Evolutionary conservation across 768 basidiomycete genomes (phyloP), one percentile per base, ranked within the genome.

Genomic region (Candolleomyces eurysporus): DNA sequence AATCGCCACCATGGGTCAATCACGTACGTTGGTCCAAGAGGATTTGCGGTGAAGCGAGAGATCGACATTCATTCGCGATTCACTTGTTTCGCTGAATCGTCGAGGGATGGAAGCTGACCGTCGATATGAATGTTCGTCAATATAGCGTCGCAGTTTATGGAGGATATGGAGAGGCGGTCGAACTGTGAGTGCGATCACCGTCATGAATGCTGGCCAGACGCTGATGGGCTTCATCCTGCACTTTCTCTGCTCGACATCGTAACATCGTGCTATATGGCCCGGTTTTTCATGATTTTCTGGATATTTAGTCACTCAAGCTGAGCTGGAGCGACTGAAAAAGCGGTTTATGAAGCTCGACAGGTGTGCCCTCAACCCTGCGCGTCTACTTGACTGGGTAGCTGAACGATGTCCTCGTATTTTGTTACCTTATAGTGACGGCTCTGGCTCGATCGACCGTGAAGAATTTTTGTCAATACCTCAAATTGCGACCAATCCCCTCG

Each of bases 331-430:
- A 58, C 82, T 98, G 67, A 97, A 97, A 85, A 98, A 98, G 74
- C 89, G 97, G 58, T 98, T 99, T 76, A 98, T 98, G 94, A 99
- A 99, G 78, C 89, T 99, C 67, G 97, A 99, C 75, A 92, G 90
- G 92, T 89, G 66, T 42, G 59, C 59, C 17, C 31, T 53, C 40
- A 11, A 45, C 36, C 39, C 49, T 53, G 11, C 63, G 14, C 16
- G 10, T 11, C 10, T 49, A 14, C 32, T 17, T 21, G 43, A 30
- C 39, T 59, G 16, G 9, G 1, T 1, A 7, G 14, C 45, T 46
- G 45, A 36, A 36, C 36, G 45, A 46, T 26, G n/a, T 9, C 39
- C 13, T 43, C 21, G 54, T 19, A 16, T 31, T 31, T 43, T 40
- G 19, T 19, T 22, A 13, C 21, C 8, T 26, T 55, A 57, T 59